These are phyloP conservation scores for Pinus tabuliformis DNA, from an alignment of 75 land plant genomes.

Conservation along the genomic window DNA sequence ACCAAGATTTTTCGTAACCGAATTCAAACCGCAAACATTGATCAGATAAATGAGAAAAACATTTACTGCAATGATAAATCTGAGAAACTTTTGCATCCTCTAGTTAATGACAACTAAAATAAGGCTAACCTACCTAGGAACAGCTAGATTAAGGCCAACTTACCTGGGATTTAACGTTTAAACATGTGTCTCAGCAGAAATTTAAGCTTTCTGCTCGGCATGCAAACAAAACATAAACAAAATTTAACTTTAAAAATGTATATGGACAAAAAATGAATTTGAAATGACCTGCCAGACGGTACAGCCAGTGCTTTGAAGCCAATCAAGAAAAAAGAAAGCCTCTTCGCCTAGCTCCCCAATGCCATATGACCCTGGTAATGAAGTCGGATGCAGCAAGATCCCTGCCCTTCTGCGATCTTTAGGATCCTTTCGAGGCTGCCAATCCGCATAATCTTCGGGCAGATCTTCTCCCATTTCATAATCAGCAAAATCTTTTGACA, in stretches of 20 bases:
- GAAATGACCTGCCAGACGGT: slow-evolving; percentile 81
- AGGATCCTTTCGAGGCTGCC: slow-evolving; percentile 45
- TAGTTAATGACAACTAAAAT: not conserved
- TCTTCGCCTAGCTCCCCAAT: slow-evolving; percentile 86
- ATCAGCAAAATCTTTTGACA: too few species aligned
- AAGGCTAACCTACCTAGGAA: not conserved
- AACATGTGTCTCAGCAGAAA: not conserved
- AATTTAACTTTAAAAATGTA: not conserved
- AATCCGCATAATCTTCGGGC: slow-evolving; percentile 60
- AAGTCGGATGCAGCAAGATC: slow-evolving; percentile 86
- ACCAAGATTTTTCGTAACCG: too few species aligned
- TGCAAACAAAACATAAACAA: not conserved
- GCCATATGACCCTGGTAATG: slow-evolving; percentile 77
- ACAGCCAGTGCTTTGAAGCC: slow-evolving; percentile 80
- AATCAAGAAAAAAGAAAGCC: slow-evolving; percentile 73
- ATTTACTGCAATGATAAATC: too few species aligned
- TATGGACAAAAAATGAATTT: not conserved
- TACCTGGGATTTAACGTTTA: not conserved
- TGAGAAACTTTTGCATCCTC: too few species aligned
- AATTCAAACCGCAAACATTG: too few species aligned
- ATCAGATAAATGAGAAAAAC: too few species aligned
- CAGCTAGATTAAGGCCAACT: not conserved
- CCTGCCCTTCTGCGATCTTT: slow-evolving; percentile 70
- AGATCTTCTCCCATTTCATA: slow-evolving; percentile 55
- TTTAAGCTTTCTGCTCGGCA: too few species aligned